Evolutionary conservation across 169 alveolate genomes (phyloP).

Genomic region (Plasmodium adleri): DNA sequence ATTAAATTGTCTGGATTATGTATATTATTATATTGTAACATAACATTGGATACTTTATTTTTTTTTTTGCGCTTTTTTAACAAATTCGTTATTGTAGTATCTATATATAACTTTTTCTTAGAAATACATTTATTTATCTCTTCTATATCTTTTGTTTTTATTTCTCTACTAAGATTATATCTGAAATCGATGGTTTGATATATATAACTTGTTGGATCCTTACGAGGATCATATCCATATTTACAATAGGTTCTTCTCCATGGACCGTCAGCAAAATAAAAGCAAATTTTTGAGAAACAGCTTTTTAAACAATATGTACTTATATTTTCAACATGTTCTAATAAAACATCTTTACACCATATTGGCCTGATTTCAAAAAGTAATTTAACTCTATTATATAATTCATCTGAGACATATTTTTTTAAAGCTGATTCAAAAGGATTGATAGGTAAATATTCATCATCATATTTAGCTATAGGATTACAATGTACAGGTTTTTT

Average conservation of each 20-base stretch:
- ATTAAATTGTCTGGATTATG: not conserved
- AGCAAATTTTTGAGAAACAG: constrained; percentile 80
- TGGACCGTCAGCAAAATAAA: constrained; percentile 82
- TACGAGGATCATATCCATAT: constrained; percentile 83
- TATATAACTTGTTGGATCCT: constrained; percentile 79
- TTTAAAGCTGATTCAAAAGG: constrained; percentile 70
- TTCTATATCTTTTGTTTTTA: constrained; percentile 59
- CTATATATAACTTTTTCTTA: constrained; percentile 30
- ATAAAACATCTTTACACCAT: constrained; percentile 66
- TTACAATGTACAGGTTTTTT: constrained; percentile 71
- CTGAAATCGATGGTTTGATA: constrained; percentile 82
- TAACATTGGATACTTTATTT: not conserved
- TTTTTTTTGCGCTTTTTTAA: constrained; percentile 12
- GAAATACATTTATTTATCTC: constrained; percentile 40
- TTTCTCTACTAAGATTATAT: constrained; percentile 77
- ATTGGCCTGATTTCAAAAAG: constrained; percentile 73
- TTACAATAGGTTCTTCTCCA: constrained; percentile 84
- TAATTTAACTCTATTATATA: constrained; percentile 48
- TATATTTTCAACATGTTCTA: constrained; percentile 56
- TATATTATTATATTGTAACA: not conserved
- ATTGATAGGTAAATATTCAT: constrained; percentile 12
- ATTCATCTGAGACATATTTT: constrained; percentile 58
- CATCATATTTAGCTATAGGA: constrained; percentile 70
- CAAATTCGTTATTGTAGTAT: constrained; percentile 28
- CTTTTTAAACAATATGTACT: constrained; percentile 68